Evolutionary conservation across 768 basidiomycete species (phyloP), one percentile per base, ranked within the genome.

Genomic region (Lactarius sp.): DNA sequence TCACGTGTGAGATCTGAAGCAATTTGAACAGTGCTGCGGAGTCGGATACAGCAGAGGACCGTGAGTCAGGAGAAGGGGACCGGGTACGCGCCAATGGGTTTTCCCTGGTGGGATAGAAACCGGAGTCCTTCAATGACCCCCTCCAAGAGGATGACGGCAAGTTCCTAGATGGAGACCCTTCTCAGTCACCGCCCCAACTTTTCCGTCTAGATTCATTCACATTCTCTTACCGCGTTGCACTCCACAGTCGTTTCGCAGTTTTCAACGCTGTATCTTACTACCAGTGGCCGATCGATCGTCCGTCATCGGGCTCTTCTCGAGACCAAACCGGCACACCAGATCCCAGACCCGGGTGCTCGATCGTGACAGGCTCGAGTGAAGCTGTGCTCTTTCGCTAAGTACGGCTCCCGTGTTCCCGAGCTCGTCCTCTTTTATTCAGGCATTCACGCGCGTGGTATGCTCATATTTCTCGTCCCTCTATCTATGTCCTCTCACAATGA

Each of bases 381-480:
- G 22, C 10, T 46, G 46, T 20, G n/a, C 46, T 20, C n/a, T 46
- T 16, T 39, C 20, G 53, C 52, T 2, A 53, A 53, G n/a, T 37
- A 53, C 27, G 22, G 33, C 27, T 18, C 6, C 34, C 58, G 49
- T 36, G 6, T 16, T 10, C 27, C 33, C 31, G 18, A 39, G 18
- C 52, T 31, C 34, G 34, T 49, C 44, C 16, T 46, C 42, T 59
- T 50, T 63, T 63, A 62, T 62, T 62, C 41, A 58, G 10, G 36
- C 51, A n/a, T 27, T 47, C 12, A 33, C 22, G 1, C 6, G 34
- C 14, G 13, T 14, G n/a, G 60, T 61, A 46, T 61, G 61, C 44
- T 31, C 39, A 12, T 16, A 3, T 36, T 27, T 31, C 18, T 31
- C 34, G 59, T 46, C 53, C 36, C 42, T 18, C 49, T 34, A 13